A percentile compares a stretch with the other conserved stretches of the same genome.
These are phyloP conservation scores for Cladosporium colombiae DNA, from an alignment of 2,329 filamentous ascomycete genomes.

Conservation along the genomic window DNA sequence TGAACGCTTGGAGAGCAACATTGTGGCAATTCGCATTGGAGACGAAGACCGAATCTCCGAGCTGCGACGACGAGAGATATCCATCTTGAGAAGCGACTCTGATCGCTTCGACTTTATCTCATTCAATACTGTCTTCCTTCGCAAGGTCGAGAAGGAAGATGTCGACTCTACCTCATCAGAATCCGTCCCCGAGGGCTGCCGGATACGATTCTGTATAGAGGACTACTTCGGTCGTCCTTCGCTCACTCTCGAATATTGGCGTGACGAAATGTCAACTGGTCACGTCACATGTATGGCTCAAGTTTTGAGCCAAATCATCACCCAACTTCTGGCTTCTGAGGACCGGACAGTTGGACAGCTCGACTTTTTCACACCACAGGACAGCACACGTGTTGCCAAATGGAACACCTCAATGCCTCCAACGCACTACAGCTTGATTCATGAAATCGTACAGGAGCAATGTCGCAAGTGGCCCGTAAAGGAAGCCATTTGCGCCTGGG, in stretches of 20 bases:
- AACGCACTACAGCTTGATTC: slow-evolving; percentile 8
- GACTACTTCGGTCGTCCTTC: slow-evolving; percentile 15
- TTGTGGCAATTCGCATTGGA: slow-evolving; percentile 6
- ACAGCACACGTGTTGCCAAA: slow-evolving; percentile 16
- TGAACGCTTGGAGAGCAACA: neutral
- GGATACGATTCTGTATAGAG: slow-evolving; percentile 14
- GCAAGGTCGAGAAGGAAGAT: slow-evolving; percentile 17
- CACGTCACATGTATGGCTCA: slow-evolving; percentile 18
- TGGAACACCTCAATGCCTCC: slow-evolving; percentile 18
- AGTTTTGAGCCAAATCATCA: slow-evolving; percentile 12
- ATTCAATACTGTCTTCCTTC: slow-evolving; percentile 17
- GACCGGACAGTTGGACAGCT: slow-evolving; percentile 9
- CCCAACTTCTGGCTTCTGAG: slow-evolving; percentile 7
- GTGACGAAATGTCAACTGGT: slow-evolving; percentile 14
- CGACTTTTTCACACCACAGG: slow-evolving; percentile 19
- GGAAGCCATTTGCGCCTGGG: slow-evolving; percentile 22
- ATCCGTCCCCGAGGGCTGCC: slow-evolving; percentile 4
- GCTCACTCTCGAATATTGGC: slow-evolving; percentile 16
- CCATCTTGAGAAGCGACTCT: neutral
- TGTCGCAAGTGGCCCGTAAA: slow-evolving; percentile 19
- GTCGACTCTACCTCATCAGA: slow-evolving; percentile 9
- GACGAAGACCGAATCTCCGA: slow-evolving; percentile 10
- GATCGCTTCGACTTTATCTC: slow-evolving; percentile 10
- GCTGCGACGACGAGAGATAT: slow-evolving; percentile 10
- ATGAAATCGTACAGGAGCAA: slow-evolving; percentile 1